These are phyloP conservation scores for Rhodotorula sphaerocarpa DNA, from an alignment of 768 basidiomycete species.

Conservation along the genomic window DNA sequence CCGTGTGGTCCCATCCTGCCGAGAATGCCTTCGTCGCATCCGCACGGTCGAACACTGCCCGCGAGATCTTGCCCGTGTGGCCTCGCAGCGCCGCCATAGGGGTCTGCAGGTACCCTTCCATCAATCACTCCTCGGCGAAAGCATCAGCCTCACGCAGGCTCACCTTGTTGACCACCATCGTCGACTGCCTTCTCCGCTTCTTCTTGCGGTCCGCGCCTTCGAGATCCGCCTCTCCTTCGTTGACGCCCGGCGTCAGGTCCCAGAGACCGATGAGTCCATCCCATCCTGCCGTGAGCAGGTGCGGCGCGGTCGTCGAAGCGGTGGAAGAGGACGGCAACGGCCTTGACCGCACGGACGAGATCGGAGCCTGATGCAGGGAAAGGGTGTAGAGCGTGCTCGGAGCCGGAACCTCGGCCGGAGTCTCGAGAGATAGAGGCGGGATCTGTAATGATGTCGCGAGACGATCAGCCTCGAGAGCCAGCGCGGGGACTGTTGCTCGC, in stretches of 20 bases:
- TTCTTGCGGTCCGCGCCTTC: slow-evolving; percentile 50
- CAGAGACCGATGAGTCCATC: slow-evolving; percentile 77
- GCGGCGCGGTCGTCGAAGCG: slow-evolving; percentile 47
- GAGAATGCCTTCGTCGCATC: slow-evolving; percentile 53
- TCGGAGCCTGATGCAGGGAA: slow-evolving; percentile 70
- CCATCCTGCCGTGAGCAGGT: slow-evolving; percentile 77
- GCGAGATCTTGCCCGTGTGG: slow-evolving; percentile 73
- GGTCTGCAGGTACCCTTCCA: slow-evolving; percentile 42
- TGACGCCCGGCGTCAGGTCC: slow-evolving; percentile 66
- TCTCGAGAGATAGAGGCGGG: slow-evolving; percentile 40
- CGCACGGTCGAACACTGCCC: slow-evolving; percentile 52
- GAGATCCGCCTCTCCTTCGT: slow-evolving; percentile 47
- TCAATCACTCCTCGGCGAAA: not conserved
- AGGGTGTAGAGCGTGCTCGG: slow-evolving; percentile 58
- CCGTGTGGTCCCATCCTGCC: slow-evolving; percentile 72
- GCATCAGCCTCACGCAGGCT: slow-evolving; percentile 20
- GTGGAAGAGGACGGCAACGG: slow-evolving; percentile 2
- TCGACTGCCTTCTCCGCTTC: slow-evolving; percentile 56
- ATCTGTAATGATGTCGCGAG: slow-evolving; percentile 19
- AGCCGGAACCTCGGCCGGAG: slow-evolving; percentile 38
- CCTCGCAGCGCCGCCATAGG: slow-evolving; percentile 69
- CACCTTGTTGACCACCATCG: slow-evolving; percentile 51
- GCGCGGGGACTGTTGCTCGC: not conserved
- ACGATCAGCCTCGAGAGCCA: not conserved
- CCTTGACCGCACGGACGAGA: slow-evolving; percentile 59